Evolutionary conservation across 2,329 filamentous ascomycete species (phyloP).

Genomic region (Chrysosphaeria jannelii): DNA sequence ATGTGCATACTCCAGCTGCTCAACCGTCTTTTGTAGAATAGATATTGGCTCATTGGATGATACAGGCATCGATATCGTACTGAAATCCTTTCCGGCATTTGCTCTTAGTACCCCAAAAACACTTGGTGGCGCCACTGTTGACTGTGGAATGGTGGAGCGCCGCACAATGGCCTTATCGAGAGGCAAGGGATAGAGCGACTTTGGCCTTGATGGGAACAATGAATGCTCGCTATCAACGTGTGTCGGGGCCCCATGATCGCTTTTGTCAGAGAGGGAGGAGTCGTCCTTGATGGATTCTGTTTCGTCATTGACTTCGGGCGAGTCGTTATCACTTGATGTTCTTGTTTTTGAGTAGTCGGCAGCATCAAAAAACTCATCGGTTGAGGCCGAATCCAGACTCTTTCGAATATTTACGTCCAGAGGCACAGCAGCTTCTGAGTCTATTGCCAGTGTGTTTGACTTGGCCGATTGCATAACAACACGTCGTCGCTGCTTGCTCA

Average conservation of each 20-base stretch:
- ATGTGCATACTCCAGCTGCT: conserved; percentile 71
- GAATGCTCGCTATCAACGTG: conserved; percentile 9
- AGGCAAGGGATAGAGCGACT: conserved; percentile 48
- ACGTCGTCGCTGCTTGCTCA: conserved; percentile 48
- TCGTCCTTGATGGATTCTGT: conserved; percentile 24
- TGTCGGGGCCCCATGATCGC: conserved; percentile 8
- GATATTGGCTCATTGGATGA: conserved; percentile 85
- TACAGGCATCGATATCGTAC: conserved; percentile 90
- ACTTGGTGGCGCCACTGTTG: conserved; percentile 58
- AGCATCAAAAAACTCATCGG: conserved; percentile 12
- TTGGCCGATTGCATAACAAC: conserved; percentile 11
- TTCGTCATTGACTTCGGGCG: conserved; percentile 18
- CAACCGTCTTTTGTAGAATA: conserved; percentile 60
- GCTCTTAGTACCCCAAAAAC: conserved; percentile 85
- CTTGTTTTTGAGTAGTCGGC: conserved; percentile 8
- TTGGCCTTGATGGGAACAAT: conserved; percentile 48
- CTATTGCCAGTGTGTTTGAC: conserved; percentile 76
- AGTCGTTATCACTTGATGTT: conserved; percentile 5
- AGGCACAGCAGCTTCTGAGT: too few species aligned
- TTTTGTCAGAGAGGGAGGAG: conserved; percentile 29
- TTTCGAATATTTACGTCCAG: too few species aligned
- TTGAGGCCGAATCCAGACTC: conserved; percentile 77
- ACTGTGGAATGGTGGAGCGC: conserved; percentile 37
- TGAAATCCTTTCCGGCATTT: conserved; percentile 92
- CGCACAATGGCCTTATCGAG: conserved; percentile 32